phyloP scores from a whole-genome alignment of 2,329 filamentous ascomycete species.

The Aureobasidium pullulans region DNA sequence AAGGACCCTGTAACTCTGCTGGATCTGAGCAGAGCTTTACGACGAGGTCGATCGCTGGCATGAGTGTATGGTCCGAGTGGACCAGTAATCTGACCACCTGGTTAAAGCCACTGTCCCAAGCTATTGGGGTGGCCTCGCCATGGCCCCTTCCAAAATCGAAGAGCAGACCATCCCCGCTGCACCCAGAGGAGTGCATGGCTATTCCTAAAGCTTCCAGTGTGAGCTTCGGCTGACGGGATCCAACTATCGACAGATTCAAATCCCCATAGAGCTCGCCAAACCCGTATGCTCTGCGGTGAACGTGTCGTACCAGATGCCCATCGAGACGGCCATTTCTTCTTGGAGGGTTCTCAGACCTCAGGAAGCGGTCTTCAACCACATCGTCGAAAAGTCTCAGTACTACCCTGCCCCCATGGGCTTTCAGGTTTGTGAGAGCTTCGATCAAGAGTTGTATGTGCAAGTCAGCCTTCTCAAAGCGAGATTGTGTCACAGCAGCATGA shows the following conservation, averaged over 20 bases:
- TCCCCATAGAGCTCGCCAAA: not conserved
- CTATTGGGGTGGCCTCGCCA: not conserved
- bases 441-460: not conserved
- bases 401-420: not conserved
- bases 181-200: not conserved
- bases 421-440: not conserved
- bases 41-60: not conserved
- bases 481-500: not conserved
- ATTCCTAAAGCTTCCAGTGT: not conserved
- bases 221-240: not conserved
- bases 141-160: not conserved
- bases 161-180: not conserved
- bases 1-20: not conserved
- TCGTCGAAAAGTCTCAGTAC: not conserved
- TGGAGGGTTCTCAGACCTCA: no score
- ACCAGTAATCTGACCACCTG: not conserved
- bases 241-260: not conserved
- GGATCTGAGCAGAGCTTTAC: not conserved
- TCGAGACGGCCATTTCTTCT: no score
- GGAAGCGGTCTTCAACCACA: not conserved
- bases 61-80: not conserved
- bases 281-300: not conserved
- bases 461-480: not conserved
- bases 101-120: not conserved
- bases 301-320: not conserved